Conservation (phyloP, 805 yeast genomes). For the Saturnispora sanitii region DNA sequence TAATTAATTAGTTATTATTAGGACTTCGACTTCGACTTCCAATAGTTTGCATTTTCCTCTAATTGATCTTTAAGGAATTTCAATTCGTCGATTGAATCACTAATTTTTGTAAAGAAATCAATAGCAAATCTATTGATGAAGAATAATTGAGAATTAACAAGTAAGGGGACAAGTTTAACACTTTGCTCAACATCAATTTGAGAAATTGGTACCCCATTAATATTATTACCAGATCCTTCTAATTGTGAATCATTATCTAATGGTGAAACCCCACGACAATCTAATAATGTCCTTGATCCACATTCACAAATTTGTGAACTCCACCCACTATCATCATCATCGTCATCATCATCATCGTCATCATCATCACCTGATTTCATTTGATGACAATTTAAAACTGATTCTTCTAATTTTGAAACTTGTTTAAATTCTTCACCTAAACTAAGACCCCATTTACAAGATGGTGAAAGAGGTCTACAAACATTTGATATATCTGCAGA, state of each 20-base stretch:
- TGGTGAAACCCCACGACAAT: not conserved
- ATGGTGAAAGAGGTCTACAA: conserved; percentile 63
- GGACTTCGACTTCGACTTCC: too few relatives aligned
- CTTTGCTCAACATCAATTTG: conserved; percentile 33
- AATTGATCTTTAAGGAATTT: conserved; percentile 47
- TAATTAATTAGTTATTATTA: too few relatives aligned
- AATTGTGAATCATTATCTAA: conserved; percentile 5
- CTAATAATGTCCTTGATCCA: conserved; percentile 28
- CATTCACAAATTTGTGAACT: conserved; percentile 22
- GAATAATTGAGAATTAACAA: conserved; percentile 69
- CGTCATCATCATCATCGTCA: not conserved
- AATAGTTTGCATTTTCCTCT: conserved; percentile 42
- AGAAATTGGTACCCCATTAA: conserved; percentile 12
- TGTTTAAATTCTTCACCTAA: conserved; percentile 70
- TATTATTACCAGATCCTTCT: conserved; percentile 1
- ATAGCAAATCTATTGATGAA: conserved; percentile 77
- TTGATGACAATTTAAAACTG: conserved; percentile 7
- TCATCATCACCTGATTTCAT: not conserved
- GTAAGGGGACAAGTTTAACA: conserved; percentile 34
- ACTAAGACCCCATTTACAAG: conserved; percentile 82
- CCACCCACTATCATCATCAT: not conserved
- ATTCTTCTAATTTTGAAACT: conserved; percentile 42
- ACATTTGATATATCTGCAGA: conserved; percentile 96
- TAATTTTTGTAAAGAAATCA: conserved; percentile 59
- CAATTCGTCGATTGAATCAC: conserved; percentile 51